Conservation (phyloP, 2,329 filamentous ascomycete genomes). For the Chalara sp. region DNA sequence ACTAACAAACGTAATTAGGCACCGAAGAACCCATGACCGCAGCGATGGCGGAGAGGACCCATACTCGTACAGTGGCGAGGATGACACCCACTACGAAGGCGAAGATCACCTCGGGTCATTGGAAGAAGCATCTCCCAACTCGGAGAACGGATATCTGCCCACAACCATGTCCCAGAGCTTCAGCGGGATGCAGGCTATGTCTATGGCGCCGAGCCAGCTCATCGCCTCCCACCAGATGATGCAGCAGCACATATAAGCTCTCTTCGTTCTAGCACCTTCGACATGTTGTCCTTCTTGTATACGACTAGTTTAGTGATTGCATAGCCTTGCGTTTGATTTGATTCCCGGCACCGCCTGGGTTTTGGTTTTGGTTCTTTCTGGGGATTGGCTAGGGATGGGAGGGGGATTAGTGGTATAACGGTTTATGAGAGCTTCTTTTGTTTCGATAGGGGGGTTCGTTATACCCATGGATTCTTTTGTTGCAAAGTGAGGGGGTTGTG, state of each 20-base stretch:
- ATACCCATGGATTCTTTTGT: too few relatives aligned
- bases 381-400: too few relatives aligned
- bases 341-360: too few relatives aligned
- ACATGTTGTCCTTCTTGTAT: too few relatives aligned
- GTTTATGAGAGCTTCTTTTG: too few relatives aligned
- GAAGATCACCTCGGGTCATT: conserved; percentile 74
- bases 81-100: conserved; percentile 62
- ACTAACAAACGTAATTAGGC: conserved; percentile 36
- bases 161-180: conserved; percentile 14
- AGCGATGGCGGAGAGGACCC: conserved; percentile 58
- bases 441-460: too few relatives aligned
- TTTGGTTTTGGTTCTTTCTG: too few relatives aligned
- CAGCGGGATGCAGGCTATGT: conserved; percentile 15
- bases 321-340: too few relatives aligned
- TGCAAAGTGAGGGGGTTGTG: too few relatives aligned
- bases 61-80: conserved; percentile 53
- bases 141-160: conserved; percentile 56
- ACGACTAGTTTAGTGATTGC: too few relatives aligned
- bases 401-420: too few relatives aligned
- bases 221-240: conserved; percentile 28
- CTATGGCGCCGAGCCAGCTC: conserved; percentile 30
- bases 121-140: conserved; percentile 70
- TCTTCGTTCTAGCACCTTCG: too few relatives aligned
- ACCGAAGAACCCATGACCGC: conserved; percentile 77
- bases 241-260: conserved; percentile 9